Conservation (phyloP, 2,329 filamentous ascomycete species). For the Arthrinium phaeospermum region DNA sequence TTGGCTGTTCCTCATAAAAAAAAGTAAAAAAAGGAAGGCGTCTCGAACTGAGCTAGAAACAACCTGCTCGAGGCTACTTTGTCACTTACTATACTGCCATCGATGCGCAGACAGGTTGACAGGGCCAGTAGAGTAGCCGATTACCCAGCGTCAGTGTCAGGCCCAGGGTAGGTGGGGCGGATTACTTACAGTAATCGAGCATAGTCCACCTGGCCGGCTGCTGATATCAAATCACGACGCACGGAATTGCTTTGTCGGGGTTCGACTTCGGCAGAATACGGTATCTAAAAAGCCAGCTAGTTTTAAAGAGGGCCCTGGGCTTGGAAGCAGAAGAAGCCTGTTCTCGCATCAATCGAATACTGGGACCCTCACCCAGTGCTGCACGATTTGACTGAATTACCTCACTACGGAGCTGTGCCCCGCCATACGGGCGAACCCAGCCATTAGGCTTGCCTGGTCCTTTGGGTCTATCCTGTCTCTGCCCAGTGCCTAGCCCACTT, state of each 20-base stretch:
- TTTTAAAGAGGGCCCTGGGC: conserved; percentile 11
- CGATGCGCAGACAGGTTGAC: not conserved
- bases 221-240: conserved; percentile 6
- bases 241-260: conserved; percentile 4
- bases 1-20: not conserved
- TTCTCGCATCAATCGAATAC: conserved; percentile 10
- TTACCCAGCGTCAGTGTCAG: not conserved
- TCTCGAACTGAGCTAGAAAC: conserved; percentile 8
- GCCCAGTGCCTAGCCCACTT: not conserved
- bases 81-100: not conserved
- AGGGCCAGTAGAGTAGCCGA: not conserved
- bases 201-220: not conserved
- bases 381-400: conserved; percentile 21
- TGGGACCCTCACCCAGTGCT: conserved; percentile 18
- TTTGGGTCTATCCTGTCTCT: conserved; percentile 14
- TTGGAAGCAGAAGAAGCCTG: conserved; percentile 14
- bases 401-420: conserved; percentile 21
- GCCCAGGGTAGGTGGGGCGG: not conserved
- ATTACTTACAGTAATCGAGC: conserved; percentile 17
- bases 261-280: conserved; percentile 18
- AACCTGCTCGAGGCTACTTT: not conserved
- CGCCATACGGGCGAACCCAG: conserved; percentile 17
- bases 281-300: conserved; percentile 13
- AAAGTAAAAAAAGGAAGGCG: not conserved
- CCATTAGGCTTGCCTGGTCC: conserved; percentile 17